Percentiles rank a stretch among this genome's conserved stretches.
Conservation (phyloP, 2,329 filamentous ascomycete genomes). For the Sclerotinia glacialis region DNA sequence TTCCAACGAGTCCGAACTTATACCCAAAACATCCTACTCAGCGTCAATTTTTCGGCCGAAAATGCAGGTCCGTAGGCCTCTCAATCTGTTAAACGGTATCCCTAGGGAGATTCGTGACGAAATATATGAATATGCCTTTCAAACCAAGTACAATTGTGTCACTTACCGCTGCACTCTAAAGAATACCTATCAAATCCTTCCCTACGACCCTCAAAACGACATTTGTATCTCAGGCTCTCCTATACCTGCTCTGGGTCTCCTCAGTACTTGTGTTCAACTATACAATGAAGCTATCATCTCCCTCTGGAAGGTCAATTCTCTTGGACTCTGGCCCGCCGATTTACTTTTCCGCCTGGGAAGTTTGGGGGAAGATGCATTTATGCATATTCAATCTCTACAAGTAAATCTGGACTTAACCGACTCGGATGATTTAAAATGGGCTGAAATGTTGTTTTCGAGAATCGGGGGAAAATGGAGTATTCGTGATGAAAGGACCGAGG, state of each 20-base stretch:
- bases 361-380: background rate
- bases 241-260: slow-evolving; percentile 2
- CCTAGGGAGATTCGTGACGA: slow-evolving; percentile 19
- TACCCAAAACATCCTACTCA: background rate
- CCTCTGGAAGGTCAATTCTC: slow-evolving; percentile 14
- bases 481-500: background rate
- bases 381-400: background rate
- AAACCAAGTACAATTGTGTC: slow-evolving; percentile 10
- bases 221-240: background rate
- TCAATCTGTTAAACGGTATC: slow-evolving; percentile 7
- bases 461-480: background rate
- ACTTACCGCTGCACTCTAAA: slow-evolving; percentile 8
- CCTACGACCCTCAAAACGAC: slow-evolving; percentile 21
- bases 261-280: background rate
- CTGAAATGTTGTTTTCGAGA: slow-evolving; percentile 2
- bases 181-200: slow-evolving; percentile 2
- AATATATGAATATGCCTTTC: slow-evolving; percentile 19
- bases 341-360: slow-evolving; percentile 2
- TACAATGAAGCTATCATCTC: slow-evolving; percentile 4
- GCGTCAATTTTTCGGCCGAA: background rate
- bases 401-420: slow-evolving; percentile 18
- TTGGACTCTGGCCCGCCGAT: slow-evolving; percentile 21
- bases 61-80: background rate
- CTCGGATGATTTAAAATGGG: slow-evolving; percentile 16
- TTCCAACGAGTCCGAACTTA: background rate